phyloP scores from a whole-genome alignment of 805 yeast species.

The Saccharomycopsis amapae region DNA sequence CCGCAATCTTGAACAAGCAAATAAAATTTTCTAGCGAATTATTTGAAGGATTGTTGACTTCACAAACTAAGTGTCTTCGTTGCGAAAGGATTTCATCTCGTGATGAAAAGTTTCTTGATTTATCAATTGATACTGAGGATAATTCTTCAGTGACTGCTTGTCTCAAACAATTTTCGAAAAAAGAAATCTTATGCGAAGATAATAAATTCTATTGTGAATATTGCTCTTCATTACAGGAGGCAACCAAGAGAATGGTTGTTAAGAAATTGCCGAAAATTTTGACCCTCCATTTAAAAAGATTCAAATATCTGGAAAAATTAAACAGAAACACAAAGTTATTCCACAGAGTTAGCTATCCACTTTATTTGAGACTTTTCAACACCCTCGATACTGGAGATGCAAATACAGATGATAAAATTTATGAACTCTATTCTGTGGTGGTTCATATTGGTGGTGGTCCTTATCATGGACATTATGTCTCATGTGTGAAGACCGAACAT shows the following conservation, averaged over 20 bases:
- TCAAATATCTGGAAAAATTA: slow-evolving; percentile 80
- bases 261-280: slow-evolving; percentile 70
- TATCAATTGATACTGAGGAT: slow-evolving; percentile 75
- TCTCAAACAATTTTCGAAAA: slow-evolving; percentile 72
- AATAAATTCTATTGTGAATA: slow-evolving; percentile 91
- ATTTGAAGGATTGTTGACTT: slow-evolving; percentile 79
- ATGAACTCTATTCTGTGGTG: slow-evolving; percentile 79
- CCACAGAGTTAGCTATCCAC: slow-evolving; percentile 77
- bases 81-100: slow-evolving; percentile 79
- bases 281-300: slow-evolving; percentile 82
- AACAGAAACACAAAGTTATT: slow-evolving; percentile 81
- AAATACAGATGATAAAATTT: slow-evolving; percentile 45
- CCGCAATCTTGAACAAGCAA: slow-evolving; percentile 1
- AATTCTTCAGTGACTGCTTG: slow-evolving; percentile 72
- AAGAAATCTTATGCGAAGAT: slow-evolving; percentile 76
- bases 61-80: slow-evolving; percentile 82
- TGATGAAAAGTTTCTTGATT: slow-evolving; percentile 80
- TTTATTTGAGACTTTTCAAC: slow-evolving; percentile 59
- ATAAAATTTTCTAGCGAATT: slow-evolving; percentile 54
- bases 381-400: slow-evolving; percentile 44
- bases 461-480: slow-evolving; percentile 93
- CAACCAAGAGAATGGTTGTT: slow-evolving; percentile 80
- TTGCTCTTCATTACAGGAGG: slow-evolving; percentile 88
- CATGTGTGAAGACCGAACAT: slow-evolving; percentile 68
- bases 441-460: slow-evolving; percentile 98